Conservation (phyloP, 331 rosid species). For the Saraca asoca region DNA sequence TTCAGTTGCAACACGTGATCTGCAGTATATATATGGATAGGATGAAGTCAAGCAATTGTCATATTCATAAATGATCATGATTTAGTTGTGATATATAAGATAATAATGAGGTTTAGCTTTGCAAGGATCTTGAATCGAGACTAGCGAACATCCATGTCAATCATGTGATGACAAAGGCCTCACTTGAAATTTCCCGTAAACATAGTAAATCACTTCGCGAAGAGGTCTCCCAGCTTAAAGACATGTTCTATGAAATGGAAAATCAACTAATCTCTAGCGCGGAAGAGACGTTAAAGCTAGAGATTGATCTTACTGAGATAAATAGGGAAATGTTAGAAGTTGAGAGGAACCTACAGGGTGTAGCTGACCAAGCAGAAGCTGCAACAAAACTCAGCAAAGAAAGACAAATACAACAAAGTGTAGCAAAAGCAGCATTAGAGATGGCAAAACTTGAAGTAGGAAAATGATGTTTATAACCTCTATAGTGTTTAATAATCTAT, state of each 20-base stretch:
- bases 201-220: slow-evolving; percentile 35
- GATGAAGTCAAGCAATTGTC: slow-evolving; percentile 50
- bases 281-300: slow-evolving; percentile 39
- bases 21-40: slow-evolving; percentile 61
- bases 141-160: slow-evolving; percentile 22
- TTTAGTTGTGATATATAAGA: slow-evolving; percentile 33
- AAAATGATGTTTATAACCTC: not conserved
- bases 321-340: slow-evolving; percentile 26
- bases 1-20: slow-evolving; percentile 71
- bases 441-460: slow-evolving; percentile 35
- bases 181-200: slow-evolving; percentile 24
- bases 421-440: slow-evolving; percentile 36
- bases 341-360: slow-evolving; percentile 28
- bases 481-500: not conserved
- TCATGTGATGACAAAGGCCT: slow-evolving; percentile 26
- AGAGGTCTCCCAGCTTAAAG: slow-evolving; percentile 40
- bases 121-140: slow-evolving; percentile 38
- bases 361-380: slow-evolving; percentile 9
- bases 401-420: slow-evolving; percentile 31
- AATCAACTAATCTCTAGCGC: slow-evolving; percentile 36
- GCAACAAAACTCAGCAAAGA: slow-evolving; percentile 16
- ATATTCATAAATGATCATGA: slow-evolving; percentile 37
- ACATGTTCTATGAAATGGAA: slow-evolving; percentile 36
- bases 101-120: slow-evolving; percentile 13
- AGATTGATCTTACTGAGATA: slow-evolving; percentile 31